Percentiles rank a stretch among this genome's conserved stretches.
Conservation (phyloP, 352 stramenopile genomes). For the Phytophthora hybrid region DNA sequence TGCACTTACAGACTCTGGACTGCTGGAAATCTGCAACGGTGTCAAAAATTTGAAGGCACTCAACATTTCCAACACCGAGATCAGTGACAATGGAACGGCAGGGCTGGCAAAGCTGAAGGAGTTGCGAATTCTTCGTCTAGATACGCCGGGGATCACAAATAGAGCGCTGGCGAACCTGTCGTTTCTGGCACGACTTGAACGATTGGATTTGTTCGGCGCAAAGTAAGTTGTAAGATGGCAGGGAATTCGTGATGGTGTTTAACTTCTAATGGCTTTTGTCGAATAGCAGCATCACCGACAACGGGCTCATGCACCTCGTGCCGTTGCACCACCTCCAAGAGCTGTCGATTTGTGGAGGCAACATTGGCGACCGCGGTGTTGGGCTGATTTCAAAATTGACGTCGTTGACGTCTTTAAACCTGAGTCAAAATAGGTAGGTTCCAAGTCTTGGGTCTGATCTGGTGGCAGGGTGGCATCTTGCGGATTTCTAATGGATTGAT, state of each 20-base stretch:
- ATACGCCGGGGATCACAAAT: conserved; percentile 75
- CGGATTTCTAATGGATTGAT: background rate
- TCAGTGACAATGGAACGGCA: conserved; percentile 65
- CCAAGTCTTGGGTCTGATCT: background rate
- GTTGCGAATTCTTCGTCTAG: conserved; percentile 68
- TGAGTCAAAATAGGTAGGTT: conserved; percentile 80
- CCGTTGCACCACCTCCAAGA: conserved; percentile 61
- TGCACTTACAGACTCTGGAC: conserved; percentile 58
- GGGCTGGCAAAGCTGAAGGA: conserved; percentile 60
- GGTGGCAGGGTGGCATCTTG: too few species aligned
- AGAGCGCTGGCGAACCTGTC: conserved; percentile 63
- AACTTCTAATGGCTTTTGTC: conserved; percentile 11
- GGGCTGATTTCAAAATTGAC: conserved; percentile 81
- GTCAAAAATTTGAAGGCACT: conserved; percentile 53
- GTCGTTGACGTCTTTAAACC: conserved; percentile 75
- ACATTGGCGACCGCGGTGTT: conserved; percentile 74
- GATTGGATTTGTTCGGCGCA: conserved; percentile 80
- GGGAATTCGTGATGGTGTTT: background rate
- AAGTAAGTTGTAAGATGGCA: conserved; percentile 44
- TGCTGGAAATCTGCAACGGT: conserved; percentile 72
- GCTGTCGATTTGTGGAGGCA: conserved; percentile 73
- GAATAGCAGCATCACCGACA: conserved; percentile 71
- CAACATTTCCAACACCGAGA: conserved; percentile 76
- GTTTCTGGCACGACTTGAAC: conserved; percentile 58
- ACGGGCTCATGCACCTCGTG: conserved; percentile 69